Evolutionary conservation across 805 yeast species (phyloP).

Genomic region (Metschnikowia cerradonensis): DNA sequence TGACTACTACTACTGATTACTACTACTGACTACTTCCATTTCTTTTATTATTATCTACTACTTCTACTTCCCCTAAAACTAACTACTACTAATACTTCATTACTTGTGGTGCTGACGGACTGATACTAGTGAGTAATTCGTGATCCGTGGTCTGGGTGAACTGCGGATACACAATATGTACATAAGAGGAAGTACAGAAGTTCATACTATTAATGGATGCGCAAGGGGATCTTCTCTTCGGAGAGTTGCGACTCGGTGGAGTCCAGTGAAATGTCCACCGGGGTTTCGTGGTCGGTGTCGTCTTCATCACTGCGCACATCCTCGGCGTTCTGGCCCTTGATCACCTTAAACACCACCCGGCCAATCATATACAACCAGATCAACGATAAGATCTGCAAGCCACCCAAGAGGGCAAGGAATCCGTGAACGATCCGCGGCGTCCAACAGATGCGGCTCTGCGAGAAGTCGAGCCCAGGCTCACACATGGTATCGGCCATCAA

Average conservation of each 20-base stretch:
- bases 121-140: too few species aligned
- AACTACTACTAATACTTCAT: too few species aligned
- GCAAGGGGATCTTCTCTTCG: not conserved
- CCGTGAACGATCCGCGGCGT: conserved; percentile 40
- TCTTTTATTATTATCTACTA: too few species aligned
- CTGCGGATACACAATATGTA: too few species aligned
- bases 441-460: conserved; percentile 38
- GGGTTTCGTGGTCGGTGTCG: conserved; percentile 39
- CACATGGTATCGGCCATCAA: conserved; percentile 48
- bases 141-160: too few species aligned
- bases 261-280: not conserved
- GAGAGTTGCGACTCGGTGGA: not conserved
- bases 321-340: conserved; percentile 74
- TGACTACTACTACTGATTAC: too few species aligned
- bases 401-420: conserved; percentile 55
- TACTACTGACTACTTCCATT: too few species aligned
- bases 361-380: conserved; percentile 75
- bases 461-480: conserved; percentile 19
- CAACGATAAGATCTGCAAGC: conserved; percentile 60
- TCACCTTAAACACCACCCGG: conserved; percentile 65
- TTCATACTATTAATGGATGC: not conserved
- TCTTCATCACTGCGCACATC: conserved; percentile 85
- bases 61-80: too few species aligned
- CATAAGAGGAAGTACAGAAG: too few species aligned
- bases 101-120: too few species aligned